Evolutionary conservation across 2,329 filamentous ascomycete genomes (phyloP), one percentile per base, ranked within the genome.

Genomic region (Talaromyces sp.): DNA sequence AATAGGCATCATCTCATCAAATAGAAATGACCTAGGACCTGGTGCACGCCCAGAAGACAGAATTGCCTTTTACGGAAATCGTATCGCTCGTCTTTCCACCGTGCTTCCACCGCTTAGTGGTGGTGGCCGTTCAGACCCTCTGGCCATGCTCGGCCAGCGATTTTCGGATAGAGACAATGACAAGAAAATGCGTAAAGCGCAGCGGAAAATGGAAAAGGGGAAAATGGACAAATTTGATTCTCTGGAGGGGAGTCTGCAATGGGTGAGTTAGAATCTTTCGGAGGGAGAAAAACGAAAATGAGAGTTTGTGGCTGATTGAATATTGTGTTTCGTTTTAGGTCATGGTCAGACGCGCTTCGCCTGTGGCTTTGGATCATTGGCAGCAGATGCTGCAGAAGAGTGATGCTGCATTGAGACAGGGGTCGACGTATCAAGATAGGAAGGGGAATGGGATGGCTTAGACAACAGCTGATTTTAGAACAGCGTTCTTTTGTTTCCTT

Each of bases 301-400:
- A 9, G 10, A 2, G 3, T 2, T 9, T 43, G 41, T n/a, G 41
- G 19, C 41, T 31, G 35, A 41, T 29, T 43, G 7, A 19, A 31
- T 55, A 41, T 24, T 54, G 27, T 54, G 27, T 3, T 26, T 52
- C 3, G 12, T 58, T 58, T 27, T 41, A 58, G 48, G 14, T 53
- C 21, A 58, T 53, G 14, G 56, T 58, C 27, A 17, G 48, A 43
- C 56, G 26, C 31, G 56, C 56, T 2, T 53, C 56, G 48, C 56
- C 48, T 43, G 32, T 32, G 7, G 56, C 56, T 27, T 2, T 58
- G 32, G 56, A 58, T 11, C 27, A 52, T 38, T 58, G 56, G 48
- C 56, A 58, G 48, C 19, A 27, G 32, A 52, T 53, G 48, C 24
- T 52, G 46, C 56, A 38, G 19, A 41, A 57, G 27, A 57, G 43